These are phyloP conservation scores for Saccharomycopsis fibuligera DNA, from an alignment of 805 yeast species.

Conservation along the genomic window DNA sequence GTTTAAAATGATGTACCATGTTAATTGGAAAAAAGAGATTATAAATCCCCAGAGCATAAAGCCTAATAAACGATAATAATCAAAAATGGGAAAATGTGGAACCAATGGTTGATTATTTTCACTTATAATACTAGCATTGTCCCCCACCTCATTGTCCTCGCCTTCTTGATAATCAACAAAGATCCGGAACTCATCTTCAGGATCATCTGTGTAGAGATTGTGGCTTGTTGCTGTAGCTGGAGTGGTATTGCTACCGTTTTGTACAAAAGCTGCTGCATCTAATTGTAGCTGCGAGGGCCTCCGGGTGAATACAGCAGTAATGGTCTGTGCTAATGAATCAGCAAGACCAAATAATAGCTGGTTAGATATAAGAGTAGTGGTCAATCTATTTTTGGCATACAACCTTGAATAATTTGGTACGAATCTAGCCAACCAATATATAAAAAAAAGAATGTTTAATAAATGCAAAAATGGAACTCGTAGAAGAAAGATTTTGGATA, in stretches of 20 bases:
- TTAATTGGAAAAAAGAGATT: constrained; percentile 76
- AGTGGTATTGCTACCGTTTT: background rate
- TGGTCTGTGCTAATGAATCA: constrained; percentile 80
- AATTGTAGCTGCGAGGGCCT: too few species aligned
- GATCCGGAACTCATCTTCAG: constrained; percentile 12
- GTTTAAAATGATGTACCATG: constrained; percentile 84
- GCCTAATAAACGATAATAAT: constrained; percentile 64
- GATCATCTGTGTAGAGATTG: constrained; percentile 23
- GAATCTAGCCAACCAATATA: constrained; percentile 43
- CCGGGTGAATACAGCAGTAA: constrained; percentile 37
- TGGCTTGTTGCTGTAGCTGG: constrained; percentile 15
- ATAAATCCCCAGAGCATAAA: constrained; percentile 85
- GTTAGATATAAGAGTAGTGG: constrained; percentile 80
- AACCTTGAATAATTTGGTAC: constrained; percentile 53
- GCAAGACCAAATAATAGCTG: constrained; percentile 82
- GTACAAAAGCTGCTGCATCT: background rate
- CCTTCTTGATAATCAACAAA: constrained; percentile 29
- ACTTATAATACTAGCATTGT: constrained; percentile 19
- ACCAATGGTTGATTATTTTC: background rate
- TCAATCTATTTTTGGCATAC: constrained; percentile 57
- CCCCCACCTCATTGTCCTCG: constrained; percentile 20
- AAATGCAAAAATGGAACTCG: constrained; percentile 55
- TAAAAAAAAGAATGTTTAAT: constrained; percentile 42
- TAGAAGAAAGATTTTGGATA: constrained; percentile 31
- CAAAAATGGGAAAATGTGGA: constrained; percentile 36